phyloP scores from a whole-genome alignment of 1,139 yeast genomes.

The Candida tetrigidarum region DNA sequence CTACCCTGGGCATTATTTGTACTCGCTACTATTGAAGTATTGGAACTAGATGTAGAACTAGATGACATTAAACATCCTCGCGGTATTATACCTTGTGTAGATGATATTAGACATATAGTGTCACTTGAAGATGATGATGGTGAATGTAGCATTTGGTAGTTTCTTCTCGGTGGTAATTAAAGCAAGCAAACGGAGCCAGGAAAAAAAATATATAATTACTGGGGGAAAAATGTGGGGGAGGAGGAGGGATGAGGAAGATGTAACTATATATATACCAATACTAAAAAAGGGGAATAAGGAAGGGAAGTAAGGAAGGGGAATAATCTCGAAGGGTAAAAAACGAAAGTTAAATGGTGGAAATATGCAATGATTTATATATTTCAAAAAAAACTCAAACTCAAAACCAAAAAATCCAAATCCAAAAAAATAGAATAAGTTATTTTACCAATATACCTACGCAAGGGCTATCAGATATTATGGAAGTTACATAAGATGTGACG shows the following conservation, averaged over 20 bases:
- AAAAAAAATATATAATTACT: background rate
- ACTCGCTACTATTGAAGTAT: background rate
- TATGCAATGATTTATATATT: background rate
- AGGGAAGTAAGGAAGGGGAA: too few relatives aligned
- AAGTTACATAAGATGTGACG: background rate
- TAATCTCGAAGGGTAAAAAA: background rate
- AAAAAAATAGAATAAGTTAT: too few relatives aligned
- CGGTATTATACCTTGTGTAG: constrained; percentile 11
- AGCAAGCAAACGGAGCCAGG: background rate
- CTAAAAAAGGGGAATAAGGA: background rate
- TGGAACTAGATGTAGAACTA: constrained; percentile 7
- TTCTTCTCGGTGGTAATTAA: too few relatives aligned
- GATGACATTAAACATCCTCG: constrained; percentile 8
- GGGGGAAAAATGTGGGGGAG: too few relatives aligned
- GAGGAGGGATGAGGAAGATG: too few relatives aligned
- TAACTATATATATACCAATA: too few relatives aligned
- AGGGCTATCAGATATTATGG: too few relatives aligned
- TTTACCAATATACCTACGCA: too few relatives aligned
- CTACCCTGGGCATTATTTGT: background rate
- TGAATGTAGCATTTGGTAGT: background rate
- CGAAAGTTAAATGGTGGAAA: too few relatives aligned
- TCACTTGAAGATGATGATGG: constrained; percentile 4
- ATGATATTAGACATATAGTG: constrained; percentile 4
- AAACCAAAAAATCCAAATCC: background rate
- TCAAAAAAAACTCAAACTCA: background rate